Conservation (phyloP, 164 flowering plant species). For the Stephania yunnanensis region DNA sequence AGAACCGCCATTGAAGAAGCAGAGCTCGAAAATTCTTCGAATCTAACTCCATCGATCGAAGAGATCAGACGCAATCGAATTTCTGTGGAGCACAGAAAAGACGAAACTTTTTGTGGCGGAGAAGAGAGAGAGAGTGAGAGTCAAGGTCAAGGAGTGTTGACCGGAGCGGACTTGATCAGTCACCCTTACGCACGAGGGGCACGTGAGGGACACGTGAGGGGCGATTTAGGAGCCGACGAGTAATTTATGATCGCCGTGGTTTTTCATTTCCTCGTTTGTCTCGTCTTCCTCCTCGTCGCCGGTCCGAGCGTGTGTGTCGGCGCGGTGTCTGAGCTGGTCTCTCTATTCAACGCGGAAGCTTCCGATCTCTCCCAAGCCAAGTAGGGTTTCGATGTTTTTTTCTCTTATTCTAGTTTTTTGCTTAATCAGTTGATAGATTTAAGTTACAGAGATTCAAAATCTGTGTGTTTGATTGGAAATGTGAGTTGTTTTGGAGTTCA, state of each 20-base stretch:
- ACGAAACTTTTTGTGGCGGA: neutral
- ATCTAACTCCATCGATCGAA: conserved; percentile 10
- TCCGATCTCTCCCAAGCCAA: conserved; percentile 10
- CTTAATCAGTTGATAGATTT: neutral
- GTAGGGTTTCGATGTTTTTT: conserved; percentile 7
- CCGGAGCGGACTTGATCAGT: neutral
- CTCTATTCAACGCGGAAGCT: neutral
- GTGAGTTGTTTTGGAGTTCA: neutral
- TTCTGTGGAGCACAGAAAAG: conserved; percentile 2
- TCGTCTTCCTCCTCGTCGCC: conserved; percentile 20
- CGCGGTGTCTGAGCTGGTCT: neutral
- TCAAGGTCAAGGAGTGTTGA: neutral
- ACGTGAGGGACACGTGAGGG: conserved; percentile 22
- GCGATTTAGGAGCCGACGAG: conserved; percentile 25
- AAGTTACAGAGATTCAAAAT: too few relatives aligned
- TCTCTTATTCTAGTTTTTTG: neutral
- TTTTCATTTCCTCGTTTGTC: conserved; percentile 37
- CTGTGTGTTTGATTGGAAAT: neutral
- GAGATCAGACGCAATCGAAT: neutral
- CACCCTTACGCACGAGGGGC: neutral
- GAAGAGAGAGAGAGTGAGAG: neutral
- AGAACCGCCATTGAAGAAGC: conserved; percentile 29
- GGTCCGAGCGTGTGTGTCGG: neutral
- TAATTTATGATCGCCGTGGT: conserved; percentile 34
- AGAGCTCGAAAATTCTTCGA: neutral